A percentile compares a stretch with the other conserved stretches of the same genome.
phyloP scores from a whole-genome alignment of 176 grass and related monocot genomes.

The Raddia guianensis region DNA sequence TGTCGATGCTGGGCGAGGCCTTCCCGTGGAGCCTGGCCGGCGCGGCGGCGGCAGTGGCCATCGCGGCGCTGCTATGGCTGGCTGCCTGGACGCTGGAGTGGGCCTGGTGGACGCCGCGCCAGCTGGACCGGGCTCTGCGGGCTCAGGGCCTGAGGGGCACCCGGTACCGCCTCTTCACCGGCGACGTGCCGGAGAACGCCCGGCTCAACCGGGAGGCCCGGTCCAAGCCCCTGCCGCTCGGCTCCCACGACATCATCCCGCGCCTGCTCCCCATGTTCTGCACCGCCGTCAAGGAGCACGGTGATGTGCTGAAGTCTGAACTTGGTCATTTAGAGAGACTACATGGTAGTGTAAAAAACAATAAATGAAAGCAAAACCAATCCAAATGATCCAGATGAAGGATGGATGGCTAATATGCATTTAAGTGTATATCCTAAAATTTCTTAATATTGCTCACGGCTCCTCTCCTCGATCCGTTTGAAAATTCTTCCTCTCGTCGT shows the following conservation, averaged over 20 bases:
- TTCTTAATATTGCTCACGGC: background rate
- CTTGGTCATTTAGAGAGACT: too few species aligned
- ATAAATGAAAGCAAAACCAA: too few species aligned
- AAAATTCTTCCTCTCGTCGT: background rate
- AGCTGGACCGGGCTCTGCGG: conserved; percentile 40
- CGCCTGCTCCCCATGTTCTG: conserved; percentile 35
- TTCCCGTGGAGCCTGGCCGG: conserved; percentile 37
- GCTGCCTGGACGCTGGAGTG: conserved; percentile 38
- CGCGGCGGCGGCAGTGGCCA: background rate
- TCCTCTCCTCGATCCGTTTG: background rate
- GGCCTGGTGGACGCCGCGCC: conserved; percentile 59
- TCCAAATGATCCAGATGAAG: too few species aligned
- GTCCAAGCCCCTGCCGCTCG: conserved; percentile 43
- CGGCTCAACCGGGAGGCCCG: conserved; percentile 46
- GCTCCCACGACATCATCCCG: conserved; percentile 47
- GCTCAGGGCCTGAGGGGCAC: conserved; percentile 56
- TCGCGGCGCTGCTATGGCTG: conserved; percentile 41
- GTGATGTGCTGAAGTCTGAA: background rate
- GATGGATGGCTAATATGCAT: too few species aligned
- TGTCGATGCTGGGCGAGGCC: conserved; percentile 11
- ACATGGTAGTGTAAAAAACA: too few species aligned
- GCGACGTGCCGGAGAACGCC: conserved; percentile 39
- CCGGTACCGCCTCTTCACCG: conserved; percentile 48
- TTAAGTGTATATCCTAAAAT: too few species aligned
- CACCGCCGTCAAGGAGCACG: conserved; percentile 36